A percentile compares a stretch with the other conserved stretches of the same genome.
Evolutionary conservation across 345 rosid species (phyloP).

Genomic region (Murraya koenigii): DNA sequence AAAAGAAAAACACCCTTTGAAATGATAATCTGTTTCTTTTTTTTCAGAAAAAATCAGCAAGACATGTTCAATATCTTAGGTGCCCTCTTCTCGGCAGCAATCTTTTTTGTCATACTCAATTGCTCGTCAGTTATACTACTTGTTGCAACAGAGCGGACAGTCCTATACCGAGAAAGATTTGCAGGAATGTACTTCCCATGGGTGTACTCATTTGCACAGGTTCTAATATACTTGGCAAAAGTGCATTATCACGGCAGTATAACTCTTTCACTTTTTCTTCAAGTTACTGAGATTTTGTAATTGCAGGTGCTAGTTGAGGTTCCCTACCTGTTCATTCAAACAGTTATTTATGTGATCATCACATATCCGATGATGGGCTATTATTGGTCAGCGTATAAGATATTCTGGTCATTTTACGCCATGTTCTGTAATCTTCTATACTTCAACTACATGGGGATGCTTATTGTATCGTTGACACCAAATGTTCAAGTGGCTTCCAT

Average conservation of each 20-base stretch:
- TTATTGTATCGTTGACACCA: conserved; percentile 35
- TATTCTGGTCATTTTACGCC: conserved; percentile 31
- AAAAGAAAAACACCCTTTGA: not conserved
- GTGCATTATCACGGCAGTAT: not conserved
- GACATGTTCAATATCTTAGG: conserved; percentile 22
- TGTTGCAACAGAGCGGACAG: conserved; percentile 26
- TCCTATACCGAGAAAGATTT: conserved; percentile 23
- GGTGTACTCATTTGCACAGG: conserved; percentile 31
- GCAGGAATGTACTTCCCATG: conserved; percentile 25
- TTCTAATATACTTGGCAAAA: not conserved
- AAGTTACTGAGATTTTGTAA: not conserved
- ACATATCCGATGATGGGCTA: conserved; percentile 36
- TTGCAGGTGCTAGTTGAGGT: conserved; percentile 24
- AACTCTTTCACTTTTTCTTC: not conserved
- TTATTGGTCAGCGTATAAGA: conserved; percentile 32
- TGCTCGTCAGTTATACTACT: conserved; percentile 21
- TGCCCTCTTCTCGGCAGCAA: conserved; percentile 14
- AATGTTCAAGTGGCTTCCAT: conserved; percentile 31
- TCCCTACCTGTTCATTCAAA: conserved; percentile 24
- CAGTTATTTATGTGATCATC: conserved; percentile 27
- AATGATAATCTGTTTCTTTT: not conserved
- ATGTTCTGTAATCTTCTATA: conserved; percentile 27
- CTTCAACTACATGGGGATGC: conserved; percentile 36
- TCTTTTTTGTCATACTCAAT: conserved; percentile 22
- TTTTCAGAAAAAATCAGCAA: conserved; percentile 17